A percentile compares a stretch with the other conserved stretches of the same genome.
Evolutionary conservation across 2,329 filamentous ascomycete species (phyloP).

Genomic region (Fusarium irregulare): DNA sequence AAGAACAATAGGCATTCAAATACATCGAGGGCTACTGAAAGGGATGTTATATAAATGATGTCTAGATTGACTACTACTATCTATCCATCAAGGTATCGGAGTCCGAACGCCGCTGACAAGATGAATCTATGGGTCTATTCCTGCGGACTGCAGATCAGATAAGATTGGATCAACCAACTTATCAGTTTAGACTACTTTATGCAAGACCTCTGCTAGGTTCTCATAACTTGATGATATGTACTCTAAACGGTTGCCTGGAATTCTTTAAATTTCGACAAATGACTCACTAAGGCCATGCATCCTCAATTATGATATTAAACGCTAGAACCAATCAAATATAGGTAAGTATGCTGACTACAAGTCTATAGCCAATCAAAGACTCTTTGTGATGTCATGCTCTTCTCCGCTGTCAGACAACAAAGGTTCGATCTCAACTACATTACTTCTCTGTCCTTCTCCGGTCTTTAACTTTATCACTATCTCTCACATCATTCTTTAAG

Average conservation of each 20-base stretch:
- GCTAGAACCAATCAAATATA: background rate
- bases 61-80: rapidly evolving
- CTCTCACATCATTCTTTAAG: background rate
- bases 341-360: too few species aligned
- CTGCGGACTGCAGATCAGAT: too few species aligned
- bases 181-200: rapidly evolving
- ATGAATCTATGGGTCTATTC: background rate
- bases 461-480: background rate
- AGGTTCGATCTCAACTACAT: rapidly evolving
- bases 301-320: background rate
- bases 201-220: rapidly evolving
- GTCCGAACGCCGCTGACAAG: background rate
- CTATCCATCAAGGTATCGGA: background rate
- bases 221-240: rapidly evolving
- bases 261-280: background rate
- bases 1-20: too few species aligned
- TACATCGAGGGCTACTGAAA: too few species aligned
- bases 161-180: too few species aligned
- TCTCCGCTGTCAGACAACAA: background rate
- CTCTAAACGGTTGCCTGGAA: rapidly evolving
- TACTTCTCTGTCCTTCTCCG: rapidly evolving
- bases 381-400: background rate
- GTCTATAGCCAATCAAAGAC: background rate
- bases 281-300: background rate
- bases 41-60: background rate